Percentiles rank a stretch among this genome's conserved stretches.
Evolutionary conservation across 352 stramenopile genomes (phyloP).

Genomic region (Globisporangium radiosum): DNA sequence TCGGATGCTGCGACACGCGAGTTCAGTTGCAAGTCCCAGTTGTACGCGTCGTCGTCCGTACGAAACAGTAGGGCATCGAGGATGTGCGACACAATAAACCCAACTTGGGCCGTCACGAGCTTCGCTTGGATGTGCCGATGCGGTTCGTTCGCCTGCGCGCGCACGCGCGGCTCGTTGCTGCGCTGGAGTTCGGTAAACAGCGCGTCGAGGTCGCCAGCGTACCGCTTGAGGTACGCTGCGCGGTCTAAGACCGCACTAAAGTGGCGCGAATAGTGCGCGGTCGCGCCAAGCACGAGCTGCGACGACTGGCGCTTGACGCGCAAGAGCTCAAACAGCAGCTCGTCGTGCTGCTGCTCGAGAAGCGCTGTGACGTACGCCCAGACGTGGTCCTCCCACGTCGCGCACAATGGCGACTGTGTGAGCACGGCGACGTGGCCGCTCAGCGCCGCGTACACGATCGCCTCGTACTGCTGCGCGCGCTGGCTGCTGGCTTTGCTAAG

Average conservation of each 20-base stretch:
- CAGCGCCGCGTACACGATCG: conserved; percentile 75
- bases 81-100: conserved; percentile 70
- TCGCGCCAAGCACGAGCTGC: conserved; percentile 64
- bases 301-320: conserved; percentile 75
- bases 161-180: conserved; percentile 55
- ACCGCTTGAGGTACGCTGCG: conserved; percentile 71
- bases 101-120: conserved; percentile 67
- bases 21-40: conserved; percentile 57
- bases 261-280: conserved; percentile 47
- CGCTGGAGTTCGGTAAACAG: conserved; percentile 75
- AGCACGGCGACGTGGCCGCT: conserved; percentile 68
- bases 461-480: conserved; percentile 63
- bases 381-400: conserved; percentile 82
- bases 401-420: conserved; percentile 56
- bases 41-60: conserved; percentile 36
- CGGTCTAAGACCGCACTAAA: conserved; percentile 55
- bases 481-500: conserved; percentile 45
- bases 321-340: conserved; percentile 56
- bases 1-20: conserved; percentile 22
- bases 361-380: conserved; percentile 74
- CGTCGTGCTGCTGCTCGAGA: conserved; percentile 66
- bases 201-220: conserved; percentile 52
- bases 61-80: conserved; percentile 48
- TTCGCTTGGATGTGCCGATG: conserved; percentile 76
- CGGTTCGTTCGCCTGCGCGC: conserved; percentile 60